Base-by-base conservation (phyloP, 495 filamentous ascomycete species). In the Trypethelium eluteriae region DNA sequence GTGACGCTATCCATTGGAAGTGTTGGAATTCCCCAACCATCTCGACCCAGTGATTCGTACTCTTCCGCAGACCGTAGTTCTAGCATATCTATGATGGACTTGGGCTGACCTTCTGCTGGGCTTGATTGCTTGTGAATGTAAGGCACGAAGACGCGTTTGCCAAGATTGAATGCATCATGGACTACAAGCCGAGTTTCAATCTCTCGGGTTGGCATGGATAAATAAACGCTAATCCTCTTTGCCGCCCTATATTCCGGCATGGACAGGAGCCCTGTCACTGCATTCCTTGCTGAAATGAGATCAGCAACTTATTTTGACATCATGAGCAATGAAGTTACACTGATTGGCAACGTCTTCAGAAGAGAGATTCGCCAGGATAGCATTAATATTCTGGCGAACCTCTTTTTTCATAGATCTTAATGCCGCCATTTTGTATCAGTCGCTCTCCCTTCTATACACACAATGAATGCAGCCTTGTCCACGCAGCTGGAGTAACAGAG, bases 21-120 rank as follows among this genome's bases (percentile, higher is more conserved):
- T 36, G 88, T 89, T 2, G 94, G 94, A 67, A 98, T 98, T 7
- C 92, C 94, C 94, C 94, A 98, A 68, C 79, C 83, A 74, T 98
- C 95, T 35, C 81, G 83, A 65, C 86, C 76, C 39, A 97, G 79
- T 9, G 83, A 81, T 68, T 89, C 84, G 75, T 89, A 97, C 73
- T 98, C 94, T 16, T 79, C 76, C 53, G 88, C 74, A 36, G 86
- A 88, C 62, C 80, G 77, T 66, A 98, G 79, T 62, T 86, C 85
- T 2, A 98, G 82, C 94, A 98, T 97, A 70, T 97, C 91, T 92
- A 98, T 98, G 25, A 90, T 80, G 12, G 74, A 74, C 34, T 84
- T 86, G 2, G 80, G 76, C 18, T 85, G 86, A 36, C 53, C 32
- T 36, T 59, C 53, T 36, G 7, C 36, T 36, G 53, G 53, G 5